Percentiles rank a stretch among this genome's conserved stretches.
Conservation (phyloP, 2,329 filamentous ascomycete genomes). For the Aspergillus sp. region DNA sequence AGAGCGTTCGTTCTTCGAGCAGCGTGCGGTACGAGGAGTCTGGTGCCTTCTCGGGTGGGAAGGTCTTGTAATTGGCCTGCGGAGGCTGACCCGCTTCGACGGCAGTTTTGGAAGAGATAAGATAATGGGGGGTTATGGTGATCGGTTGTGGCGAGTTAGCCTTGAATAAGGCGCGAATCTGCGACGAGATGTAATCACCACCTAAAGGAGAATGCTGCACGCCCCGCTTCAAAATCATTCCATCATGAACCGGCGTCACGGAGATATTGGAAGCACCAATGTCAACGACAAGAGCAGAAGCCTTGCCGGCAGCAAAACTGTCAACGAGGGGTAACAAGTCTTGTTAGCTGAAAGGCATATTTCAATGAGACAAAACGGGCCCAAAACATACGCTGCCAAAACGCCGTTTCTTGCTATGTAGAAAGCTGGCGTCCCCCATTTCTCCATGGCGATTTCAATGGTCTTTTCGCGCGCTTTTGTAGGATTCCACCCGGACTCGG, state of each 20-base stretch:
- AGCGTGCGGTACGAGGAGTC: constrained; percentile 70
- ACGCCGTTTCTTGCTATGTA: constrained; percentile 88
- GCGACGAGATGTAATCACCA: constrained; percentile 83
- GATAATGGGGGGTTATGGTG: constrained; percentile 76
- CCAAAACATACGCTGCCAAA: constrained; percentile 61
- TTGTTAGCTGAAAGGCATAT: no score
- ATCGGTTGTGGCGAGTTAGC: constrained; percentile 63
- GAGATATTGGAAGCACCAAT: constrained; percentile 84
- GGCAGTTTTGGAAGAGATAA: constrained; percentile 79
- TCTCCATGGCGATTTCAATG: constrained; percentile 95
- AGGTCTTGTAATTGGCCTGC: constrained; percentile 70
- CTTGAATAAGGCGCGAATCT: constrained; percentile 77
- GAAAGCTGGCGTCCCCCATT: constrained; percentile 91
- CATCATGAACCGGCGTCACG: constrained; percentile 88
- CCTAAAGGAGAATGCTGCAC: constrained; percentile 80
- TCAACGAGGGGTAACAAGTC: no score
- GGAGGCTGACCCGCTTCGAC: constrained; percentile 82
- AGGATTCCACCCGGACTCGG: constrained; percentile 89
- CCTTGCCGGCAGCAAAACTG: constrained; percentile 83
- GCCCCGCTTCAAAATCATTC: constrained; percentile 86
- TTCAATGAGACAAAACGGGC: no score
- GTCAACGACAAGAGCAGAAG: constrained; percentile 87
- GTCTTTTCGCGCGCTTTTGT: constrained; percentile 85
- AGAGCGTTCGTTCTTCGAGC: constrained; percentile 88
- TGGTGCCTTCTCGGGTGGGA: constrained; percentile 54